phyloP scores from a whole-genome alignment of 148 eudicot genomes.

The Arctostaphylos glauca region DNA sequence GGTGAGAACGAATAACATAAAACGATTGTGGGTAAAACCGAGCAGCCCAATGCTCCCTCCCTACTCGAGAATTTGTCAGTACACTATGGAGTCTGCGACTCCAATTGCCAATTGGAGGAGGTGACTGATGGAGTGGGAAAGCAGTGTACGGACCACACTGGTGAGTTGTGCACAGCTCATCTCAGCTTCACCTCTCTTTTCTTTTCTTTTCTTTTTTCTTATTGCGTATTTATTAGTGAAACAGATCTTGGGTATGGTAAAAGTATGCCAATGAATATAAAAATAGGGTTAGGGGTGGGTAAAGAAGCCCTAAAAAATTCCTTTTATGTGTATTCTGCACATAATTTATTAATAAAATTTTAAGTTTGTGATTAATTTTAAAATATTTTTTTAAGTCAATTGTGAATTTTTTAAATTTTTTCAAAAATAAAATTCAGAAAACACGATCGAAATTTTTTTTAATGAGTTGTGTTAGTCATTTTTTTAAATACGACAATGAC shows the following conservation, averaged over 20 bases:
- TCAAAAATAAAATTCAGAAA: no score
- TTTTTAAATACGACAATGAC: no score
- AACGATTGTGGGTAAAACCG: neutral
- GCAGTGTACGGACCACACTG: constrained; percentile 19
- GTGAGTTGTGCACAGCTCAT: constrained; percentile 27
- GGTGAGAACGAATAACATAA: neutral
- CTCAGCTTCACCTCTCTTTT: neutral
- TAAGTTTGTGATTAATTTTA: no score
- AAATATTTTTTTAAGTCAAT: no score
- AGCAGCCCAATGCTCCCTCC: neutral
- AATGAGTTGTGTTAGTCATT: no score
- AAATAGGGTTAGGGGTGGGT: no score
- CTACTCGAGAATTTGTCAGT: neutral
- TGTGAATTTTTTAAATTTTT: no score
- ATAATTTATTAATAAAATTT: no score
- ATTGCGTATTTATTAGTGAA: neutral
- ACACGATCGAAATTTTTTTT: no score
- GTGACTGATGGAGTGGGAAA: neutral
- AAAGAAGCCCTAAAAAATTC: no score
- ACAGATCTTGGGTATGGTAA: neutral
- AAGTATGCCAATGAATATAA: no score
- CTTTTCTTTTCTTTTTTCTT: neutral
- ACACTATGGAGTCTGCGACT: neutral
- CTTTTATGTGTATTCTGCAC: no score
- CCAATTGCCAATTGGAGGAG: neutral